These are phyloP conservation scores for Pterocarpus santalinus DNA, from an alignment of 306 rosid genomes.

Conservation along the genomic window DNA sequence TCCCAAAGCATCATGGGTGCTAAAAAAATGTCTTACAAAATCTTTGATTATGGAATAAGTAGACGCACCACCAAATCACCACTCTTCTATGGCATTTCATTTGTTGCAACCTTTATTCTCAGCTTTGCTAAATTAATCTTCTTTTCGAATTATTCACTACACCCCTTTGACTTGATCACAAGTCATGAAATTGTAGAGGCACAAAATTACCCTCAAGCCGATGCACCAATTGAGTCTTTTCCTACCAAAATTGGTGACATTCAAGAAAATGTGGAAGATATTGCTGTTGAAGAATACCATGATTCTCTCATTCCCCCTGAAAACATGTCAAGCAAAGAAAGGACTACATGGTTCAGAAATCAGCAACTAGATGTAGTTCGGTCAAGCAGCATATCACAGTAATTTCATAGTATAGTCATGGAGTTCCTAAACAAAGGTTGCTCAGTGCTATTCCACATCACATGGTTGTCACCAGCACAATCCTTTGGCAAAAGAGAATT, in stretches of 20 bases:
- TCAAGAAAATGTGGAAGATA: background rate
- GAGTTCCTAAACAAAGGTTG: conserved; percentile 50
- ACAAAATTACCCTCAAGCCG: too few relatives aligned
- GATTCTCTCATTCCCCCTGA: background rate
- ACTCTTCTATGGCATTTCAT: background rate
- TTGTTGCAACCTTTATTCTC: background rate
- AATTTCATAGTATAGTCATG: conserved; percentile 54
- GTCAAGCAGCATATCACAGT: conserved; percentile 38
- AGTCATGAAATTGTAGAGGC: background rate
- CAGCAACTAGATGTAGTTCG: conserved; percentile 48
- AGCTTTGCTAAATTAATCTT: background rate
- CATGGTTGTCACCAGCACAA: conserved; percentile 60
- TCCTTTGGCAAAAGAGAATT: conserved; percentile 64
- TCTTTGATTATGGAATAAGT: background rate
- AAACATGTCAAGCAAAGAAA: background rate
- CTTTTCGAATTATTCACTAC: too few relatives aligned
- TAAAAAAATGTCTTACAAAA: background rate
- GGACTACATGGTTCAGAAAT: conserved; percentile 57
- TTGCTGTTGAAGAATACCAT: conserved; percentile 20
- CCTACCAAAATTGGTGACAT: background rate
- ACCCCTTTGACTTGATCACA: background rate
- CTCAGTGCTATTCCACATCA: conserved; percentile 58
- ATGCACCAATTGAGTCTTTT: background rate
- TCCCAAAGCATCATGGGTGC: background rate
- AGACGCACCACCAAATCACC: background rate